Evolutionary conservation across 78 protist species (phyloP).

Genomic region (Speleostelium caveatum): DNA sequence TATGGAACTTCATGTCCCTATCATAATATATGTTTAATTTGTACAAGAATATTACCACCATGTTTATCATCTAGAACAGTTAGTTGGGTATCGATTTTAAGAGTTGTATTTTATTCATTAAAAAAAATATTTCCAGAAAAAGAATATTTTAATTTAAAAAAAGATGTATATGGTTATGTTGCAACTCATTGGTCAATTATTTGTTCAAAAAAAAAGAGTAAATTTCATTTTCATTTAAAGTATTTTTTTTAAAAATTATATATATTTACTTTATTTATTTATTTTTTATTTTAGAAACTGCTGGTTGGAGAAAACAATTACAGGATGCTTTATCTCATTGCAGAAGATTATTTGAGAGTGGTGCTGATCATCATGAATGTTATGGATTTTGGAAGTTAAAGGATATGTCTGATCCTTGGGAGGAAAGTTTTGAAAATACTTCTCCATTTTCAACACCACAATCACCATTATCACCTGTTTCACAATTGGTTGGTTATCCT

Average conservation of each 20-base stretch:
- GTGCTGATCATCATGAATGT: constrained; percentile 69
- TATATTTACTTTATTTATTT: background rate
- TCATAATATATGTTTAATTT: constrained; percentile 26
- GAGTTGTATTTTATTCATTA: constrained; percentile 55
- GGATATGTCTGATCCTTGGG: constrained; percentile 64
- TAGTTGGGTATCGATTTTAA: constrained; percentile 59
- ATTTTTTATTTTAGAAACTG: constrained; percentile 6
- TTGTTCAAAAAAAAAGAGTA: constrained; percentile 67
- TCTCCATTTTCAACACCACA: background rate
- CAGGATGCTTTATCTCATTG: constrained; percentile 78
- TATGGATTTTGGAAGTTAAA: constrained; percentile 78
- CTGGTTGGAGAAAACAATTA: constrained; percentile 78
- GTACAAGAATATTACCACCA: constrained; percentile 42
- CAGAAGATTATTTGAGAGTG: constrained; percentile 66
- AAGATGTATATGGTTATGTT: constrained; percentile 73
- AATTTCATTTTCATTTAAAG: background rate
- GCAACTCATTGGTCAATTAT: constrained; percentile 68
- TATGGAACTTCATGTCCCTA: constrained; percentile 16
- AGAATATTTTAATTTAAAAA: constrained; percentile 62
- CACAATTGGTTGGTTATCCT: constrained; percentile 19
- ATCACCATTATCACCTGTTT: constrained; percentile 7
- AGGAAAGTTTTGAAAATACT: constrained; percentile 8
- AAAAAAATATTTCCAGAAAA: constrained; percentile 65
- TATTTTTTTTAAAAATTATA: background rate
- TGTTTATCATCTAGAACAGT: constrained; percentile 61